phyloP scores from a whole-genome alignment of 805 yeast genomes.

The Lipomyces sp. region DNA sequence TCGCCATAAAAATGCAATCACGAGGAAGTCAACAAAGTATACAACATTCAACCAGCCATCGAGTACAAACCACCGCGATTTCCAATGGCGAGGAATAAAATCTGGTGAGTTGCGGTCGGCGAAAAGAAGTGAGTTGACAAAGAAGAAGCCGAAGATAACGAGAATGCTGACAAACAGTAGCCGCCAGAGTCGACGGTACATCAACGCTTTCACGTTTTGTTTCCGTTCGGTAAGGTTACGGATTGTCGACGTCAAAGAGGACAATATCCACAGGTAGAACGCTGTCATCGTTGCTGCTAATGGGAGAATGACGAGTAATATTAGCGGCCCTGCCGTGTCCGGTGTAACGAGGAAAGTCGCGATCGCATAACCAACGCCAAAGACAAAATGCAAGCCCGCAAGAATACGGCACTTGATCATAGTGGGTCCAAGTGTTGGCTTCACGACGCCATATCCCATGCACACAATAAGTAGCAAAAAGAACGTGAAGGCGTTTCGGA shows the following conservation, averaged over 20 bases:
- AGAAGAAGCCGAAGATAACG: slow-evolving; percentile 69
- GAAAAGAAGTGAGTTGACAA: slow-evolving; percentile 69
- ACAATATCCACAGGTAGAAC: slow-evolving; percentile 76
- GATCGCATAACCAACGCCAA: slow-evolving; percentile 58
- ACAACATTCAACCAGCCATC: slow-evolving; percentile 96
- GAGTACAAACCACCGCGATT: slow-evolving; percentile 80
- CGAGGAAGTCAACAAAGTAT: slow-evolving; percentile 79
- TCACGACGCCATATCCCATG: slow-evolving; percentile 91
- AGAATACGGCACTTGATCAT: slow-evolving; percentile 74
- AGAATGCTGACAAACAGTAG: slow-evolving; percentile 75
- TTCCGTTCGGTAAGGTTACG: slow-evolving; percentile 77
- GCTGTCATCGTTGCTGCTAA: slow-evolving; percentile 67
- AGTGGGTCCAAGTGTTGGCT: slow-evolving; percentile 74
- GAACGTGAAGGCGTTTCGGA: slow-evolving; percentile 83
- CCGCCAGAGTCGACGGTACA: slow-evolving; percentile 79
- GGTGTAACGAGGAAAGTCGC: slow-evolving; percentile 59
- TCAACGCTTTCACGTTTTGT: slow-evolving; percentile 85
- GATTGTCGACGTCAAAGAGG: slow-evolving; percentile 75
- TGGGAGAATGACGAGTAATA: slow-evolving; percentile 70
- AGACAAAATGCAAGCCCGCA: slow-evolving; percentile 60
- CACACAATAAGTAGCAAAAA: slow-evolving; percentile 84
- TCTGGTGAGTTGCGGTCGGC: slow-evolving; percentile 76
- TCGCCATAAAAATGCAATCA: slow-evolving; percentile 92
- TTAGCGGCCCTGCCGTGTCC: slow-evolving; percentile 52
- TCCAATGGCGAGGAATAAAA: slow-evolving; percentile 87